phyloP scores from a whole-genome alignment of 495 filamentous ascomycete species.

The Penicillium macrosclerotiorum region DNA sequence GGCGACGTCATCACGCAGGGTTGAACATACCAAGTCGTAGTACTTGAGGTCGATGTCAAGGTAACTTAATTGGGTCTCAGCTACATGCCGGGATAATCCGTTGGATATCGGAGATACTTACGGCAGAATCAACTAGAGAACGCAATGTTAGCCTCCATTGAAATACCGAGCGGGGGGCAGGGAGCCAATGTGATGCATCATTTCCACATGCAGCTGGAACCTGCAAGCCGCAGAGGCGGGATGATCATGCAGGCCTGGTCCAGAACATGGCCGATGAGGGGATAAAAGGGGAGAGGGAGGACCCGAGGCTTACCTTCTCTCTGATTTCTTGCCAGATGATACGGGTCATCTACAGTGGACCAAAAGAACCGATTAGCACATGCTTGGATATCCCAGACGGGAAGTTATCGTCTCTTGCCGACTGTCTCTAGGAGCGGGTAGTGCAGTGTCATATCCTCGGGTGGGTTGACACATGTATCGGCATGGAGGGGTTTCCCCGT shows the following conservation, averaged over 20 bases:
- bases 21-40: constrained; percentile 76
- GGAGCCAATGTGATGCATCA: constrained; percentile 11
- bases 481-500: constrained; percentile 21
- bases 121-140: constrained; percentile 78
- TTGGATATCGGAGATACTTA: constrained; percentile 34
- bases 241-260: constrained; percentile 18
- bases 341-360: constrained; percentile 72
- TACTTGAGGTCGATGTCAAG: constrained; percentile 98
- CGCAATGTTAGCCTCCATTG: constrained; percentile 19
- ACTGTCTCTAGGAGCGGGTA: not conserved
- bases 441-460: not conserved
- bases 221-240: constrained; percentile 15
- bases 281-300: constrained; percentile 10
- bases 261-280: constrained; percentile 11
- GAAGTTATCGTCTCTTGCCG: too few species aligned
- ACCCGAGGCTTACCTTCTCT: constrained; percentile 64
- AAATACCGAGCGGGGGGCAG: not conserved
- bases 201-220: constrained; percentile 14
- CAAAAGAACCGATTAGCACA: constrained; percentile 22
- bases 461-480: constrained; percentile 13
- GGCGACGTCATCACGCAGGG: not conserved
- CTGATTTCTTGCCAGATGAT: constrained; percentile 99
- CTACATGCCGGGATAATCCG: constrained; percentile 3
- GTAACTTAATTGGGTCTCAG: constrained; percentile 52
- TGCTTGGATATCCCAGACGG: too few species aligned